These are phyloP conservation scores for Coemansia sp. DNA, from an alignment of 192 early-diverging fungal species.

Conservation along the genomic window DNA sequence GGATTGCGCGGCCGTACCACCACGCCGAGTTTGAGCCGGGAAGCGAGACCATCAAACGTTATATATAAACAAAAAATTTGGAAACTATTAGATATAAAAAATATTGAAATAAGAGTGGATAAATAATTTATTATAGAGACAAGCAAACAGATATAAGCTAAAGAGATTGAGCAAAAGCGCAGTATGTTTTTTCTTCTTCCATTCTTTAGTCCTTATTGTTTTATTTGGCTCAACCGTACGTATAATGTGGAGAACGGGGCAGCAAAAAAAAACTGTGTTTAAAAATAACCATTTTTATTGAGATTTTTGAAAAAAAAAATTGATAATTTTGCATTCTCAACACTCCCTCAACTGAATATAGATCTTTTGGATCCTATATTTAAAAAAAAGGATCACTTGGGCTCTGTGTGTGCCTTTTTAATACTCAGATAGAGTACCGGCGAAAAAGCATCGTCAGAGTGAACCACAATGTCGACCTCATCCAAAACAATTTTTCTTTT, in stretches of 20 bases:
- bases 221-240: background rate
- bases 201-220: background rate
- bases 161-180: background rate
- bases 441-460: slow-evolving; percentile 81
- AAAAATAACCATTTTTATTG: background rate
- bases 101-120: too few species aligned
- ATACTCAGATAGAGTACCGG: slow-evolving; percentile 80
- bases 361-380: slow-evolving; percentile 1
- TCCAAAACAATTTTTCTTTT: slow-evolving; percentile 75
- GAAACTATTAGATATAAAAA: too few species aligned
- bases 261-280: background rate
- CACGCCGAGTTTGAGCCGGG: slow-evolving; percentile 31
- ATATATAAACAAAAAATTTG: background rate
- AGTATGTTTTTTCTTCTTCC: background rate
- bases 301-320: background rate
- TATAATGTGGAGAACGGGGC: background rate
- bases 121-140: too few species aligned
- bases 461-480: slow-evolving; percentile 68
- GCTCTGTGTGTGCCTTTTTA: slow-evolving; percentile 58
- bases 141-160: background rate
- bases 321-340: background rate
- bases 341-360: too few species aligned
- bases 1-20: slow-evolving; percentile 52
- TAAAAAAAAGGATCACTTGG: background rate
- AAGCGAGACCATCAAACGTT: slow-evolving; percentile 11